Percentiles rank a stretch among this genome's conserved stretches.
These are phyloP conservation scores for Neurospora hispaniola DNA, from an alignment of 495 filamentous ascomycete species.

Conservation along the genomic window DNA sequence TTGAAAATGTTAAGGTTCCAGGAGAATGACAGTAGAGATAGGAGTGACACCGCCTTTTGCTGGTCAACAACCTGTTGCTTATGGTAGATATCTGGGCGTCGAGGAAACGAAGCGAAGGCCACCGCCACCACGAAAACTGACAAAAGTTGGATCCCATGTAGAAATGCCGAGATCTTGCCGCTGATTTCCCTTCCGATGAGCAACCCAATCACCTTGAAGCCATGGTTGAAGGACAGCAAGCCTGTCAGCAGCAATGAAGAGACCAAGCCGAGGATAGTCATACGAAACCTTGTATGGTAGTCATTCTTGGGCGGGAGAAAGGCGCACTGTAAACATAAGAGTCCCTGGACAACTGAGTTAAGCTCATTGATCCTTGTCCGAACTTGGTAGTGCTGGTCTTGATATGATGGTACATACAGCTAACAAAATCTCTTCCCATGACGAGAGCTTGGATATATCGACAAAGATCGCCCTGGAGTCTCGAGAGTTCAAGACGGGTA, in stretches of 20 bases:
- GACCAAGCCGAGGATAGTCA: conserved; percentile 21
- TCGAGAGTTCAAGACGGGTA: conserved; percentile 6
- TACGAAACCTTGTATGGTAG: conserved; percentile 19
- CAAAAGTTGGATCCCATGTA: conserved; percentile 17
- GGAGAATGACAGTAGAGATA: conserved; percentile 43
- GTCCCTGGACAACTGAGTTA: conserved; percentile 1
- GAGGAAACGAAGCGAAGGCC: conserved; percentile 34
- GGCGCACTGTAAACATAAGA: conserved; percentile 22
- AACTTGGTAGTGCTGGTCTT: neutral
- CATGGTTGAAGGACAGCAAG: conserved; percentile 17
- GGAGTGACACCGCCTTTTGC: conserved; percentile 43
- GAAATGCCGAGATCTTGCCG: neutral
- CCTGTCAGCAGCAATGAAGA: conserved; percentile 21
- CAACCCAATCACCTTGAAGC: conserved; percentile 7
- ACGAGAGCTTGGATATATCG: neutral
- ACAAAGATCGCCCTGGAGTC: neutral
- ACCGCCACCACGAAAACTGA: conserved; percentile 11
- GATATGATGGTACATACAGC: neutral
- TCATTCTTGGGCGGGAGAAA: conserved; percentile 14
- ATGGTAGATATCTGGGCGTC: conserved; percentile 48
- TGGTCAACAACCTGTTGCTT: conserved; percentile 44
- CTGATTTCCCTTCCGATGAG: neutral
- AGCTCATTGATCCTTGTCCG: neutral
- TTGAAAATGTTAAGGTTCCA: conserved; percentile 47
- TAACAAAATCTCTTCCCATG: conserved; percentile 16